Evolutionary conservation across 176 grass and related monocot genomes (phyloP), one percentile per base, ranked within the genome.

Genomic region (Carex kokanica): DNA sequence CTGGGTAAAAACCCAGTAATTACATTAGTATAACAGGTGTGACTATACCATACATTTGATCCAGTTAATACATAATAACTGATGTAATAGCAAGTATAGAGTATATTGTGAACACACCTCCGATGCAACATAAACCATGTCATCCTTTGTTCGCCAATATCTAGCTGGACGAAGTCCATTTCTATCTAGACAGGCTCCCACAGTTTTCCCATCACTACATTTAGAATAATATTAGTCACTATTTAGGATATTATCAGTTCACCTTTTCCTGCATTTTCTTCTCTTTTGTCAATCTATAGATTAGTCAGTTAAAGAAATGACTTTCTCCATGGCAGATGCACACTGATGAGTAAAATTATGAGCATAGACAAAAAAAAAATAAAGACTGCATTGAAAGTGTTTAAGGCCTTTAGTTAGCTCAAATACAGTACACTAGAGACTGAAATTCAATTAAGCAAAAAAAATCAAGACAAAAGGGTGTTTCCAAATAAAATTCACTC

Each of bases 121-220:
- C 81, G 97, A 99, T 88, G 97, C 93, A 85, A 99, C 97, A 93
- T 99, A 99, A 86, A 99, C 97, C 81, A 99, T 88, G 86, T 91
- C 96, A 88, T 99, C 97, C 20, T 78, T 85, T 57, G 97, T 99
- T 92, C 93, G 90, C 97, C 97, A 99, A 89, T 99, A 99, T 75
- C 97, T 90, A 86, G 97, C 97, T 83, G 97, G 97, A 81, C 97
- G 97, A 74, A 99, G 97, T 78, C 97, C 97, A 92, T 99, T 99
- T 83, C 97, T 92, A 89, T 99, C 97, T 83, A 99, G 89, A 84
- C 89, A 82, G 81, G 97, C 97, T 85, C 97, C 97, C 25, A 99
- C 97, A 25, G 93, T 99, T 71, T 83, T 96, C 78, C 97, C 97
- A 83, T 99, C 97, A 99, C 97, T 99, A 81, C 64, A 85, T 71